Evolutionary conservation across 495 filamentous ascomycete genomes (phyloP).

Genomic region (Recurvomyces mirabilis): DNA sequence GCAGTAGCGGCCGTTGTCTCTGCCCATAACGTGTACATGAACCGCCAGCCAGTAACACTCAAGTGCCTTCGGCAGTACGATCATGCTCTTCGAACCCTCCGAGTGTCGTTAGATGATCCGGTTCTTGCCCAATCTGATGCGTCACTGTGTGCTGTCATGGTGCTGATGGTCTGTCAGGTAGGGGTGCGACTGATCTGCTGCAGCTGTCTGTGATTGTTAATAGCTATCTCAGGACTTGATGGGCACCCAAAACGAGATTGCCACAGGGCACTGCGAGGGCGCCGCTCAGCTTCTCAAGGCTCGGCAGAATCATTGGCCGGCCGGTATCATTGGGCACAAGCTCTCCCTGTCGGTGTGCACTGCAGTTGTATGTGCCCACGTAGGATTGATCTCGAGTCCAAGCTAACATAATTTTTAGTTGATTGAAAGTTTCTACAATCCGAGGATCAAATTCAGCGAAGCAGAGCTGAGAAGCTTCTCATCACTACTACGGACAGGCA

Average conservation of each 20-base stretch:
- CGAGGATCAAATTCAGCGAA: too few species aligned
- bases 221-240: not conserved
- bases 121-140: slow-evolving; percentile 2
- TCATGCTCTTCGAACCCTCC: slow-evolving; percentile 2
- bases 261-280: slow-evolving; percentile 7
- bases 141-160: slow-evolving; percentile 14
- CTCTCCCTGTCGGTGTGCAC: too few species aligned
- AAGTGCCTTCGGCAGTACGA: slow-evolving; percentile 2
- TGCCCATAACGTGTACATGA: slow-evolving; percentile 2
- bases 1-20: slow-evolving; percentile 6
- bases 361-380: too few species aligned
- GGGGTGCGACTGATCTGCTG: not conserved
- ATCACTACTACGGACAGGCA: too few species aligned
- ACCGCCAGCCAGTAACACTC: not conserved
- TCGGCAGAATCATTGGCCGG: too few species aligned
- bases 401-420: too few species aligned
- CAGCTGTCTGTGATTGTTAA: not conserved
- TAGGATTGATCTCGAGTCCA: too few species aligned
- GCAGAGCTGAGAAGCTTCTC: too few species aligned
- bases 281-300: slow-evolving; percentile 1
- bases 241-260: not conserved
- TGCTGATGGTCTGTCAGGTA: slow-evolving; percentile 16
- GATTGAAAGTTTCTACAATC: too few species aligned
- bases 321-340: too few species aligned
- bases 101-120: slow-evolving; percentile 5